phyloP scores from a whole-genome alignment of 2,329 filamentous ascomycete genomes.

The Penicillium sp. region DNA sequence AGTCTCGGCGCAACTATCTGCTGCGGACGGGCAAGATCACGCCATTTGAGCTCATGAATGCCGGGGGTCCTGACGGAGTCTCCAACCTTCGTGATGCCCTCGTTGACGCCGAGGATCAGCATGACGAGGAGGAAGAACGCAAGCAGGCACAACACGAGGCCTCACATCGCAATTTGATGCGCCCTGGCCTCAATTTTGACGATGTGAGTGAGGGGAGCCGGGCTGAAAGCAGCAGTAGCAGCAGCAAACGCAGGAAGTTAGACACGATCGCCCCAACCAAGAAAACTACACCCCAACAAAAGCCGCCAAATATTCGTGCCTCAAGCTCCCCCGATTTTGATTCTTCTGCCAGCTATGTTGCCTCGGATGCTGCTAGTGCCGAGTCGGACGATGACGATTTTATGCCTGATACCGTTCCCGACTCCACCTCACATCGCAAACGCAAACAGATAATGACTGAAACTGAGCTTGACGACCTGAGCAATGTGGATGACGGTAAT shows the following conservation, averaged over 20 bases:
- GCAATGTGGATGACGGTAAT: conserved; percentile 80
- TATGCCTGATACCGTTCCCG: conserved; percentile 30
- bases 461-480: conserved; percentile 53
- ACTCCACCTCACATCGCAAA: conserved; percentile 15
- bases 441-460: conserved; percentile 32
- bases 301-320: neutral
- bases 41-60: conserved; percentile 78
- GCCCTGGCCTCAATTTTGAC: conserved; percentile 66
- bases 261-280: conserved; percentile 5
- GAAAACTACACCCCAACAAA: neutral
- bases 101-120: conserved; percentile 74
- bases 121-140: conserved; percentile 50
- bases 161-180: conserved; percentile 67
- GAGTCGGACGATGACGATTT: conserved; percentile 39
- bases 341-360: conserved; percentile 36
- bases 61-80: conserved; percentile 56
- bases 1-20: conserved; percentile 82
- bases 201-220: conserved; percentile 33
- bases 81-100: conserved; percentile 74
- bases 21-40: conserved; percentile 97
- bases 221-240: conserved; percentile 26
- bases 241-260: conserved; percentile 39
- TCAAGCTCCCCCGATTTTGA: conserved; percentile 21
- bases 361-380: conserved; percentile 28
- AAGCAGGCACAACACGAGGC: conserved; percentile 39